Percentiles rank a stretch among this genome's conserved stretches.
Evolutionary conservation across 2,329 filamentous ascomycete genomes (phyloP).

Genomic region (Fusarium bactridioides): DNA sequence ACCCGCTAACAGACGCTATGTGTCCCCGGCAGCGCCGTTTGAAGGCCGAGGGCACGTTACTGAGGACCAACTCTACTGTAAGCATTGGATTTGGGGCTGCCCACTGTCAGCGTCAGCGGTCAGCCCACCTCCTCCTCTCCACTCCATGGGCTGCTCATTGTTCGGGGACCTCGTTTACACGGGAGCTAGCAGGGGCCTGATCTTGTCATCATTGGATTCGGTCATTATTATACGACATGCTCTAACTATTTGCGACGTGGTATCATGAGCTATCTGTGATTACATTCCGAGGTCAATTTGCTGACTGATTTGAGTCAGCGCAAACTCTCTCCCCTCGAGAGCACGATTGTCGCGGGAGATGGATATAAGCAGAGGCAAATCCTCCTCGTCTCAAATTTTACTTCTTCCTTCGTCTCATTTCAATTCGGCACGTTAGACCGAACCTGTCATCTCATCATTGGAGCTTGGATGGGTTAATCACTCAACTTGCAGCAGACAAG

Average conservation of each 20-base stretch:
- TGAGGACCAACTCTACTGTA: background rate
- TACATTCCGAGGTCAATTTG: background rate
- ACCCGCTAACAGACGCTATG: background rate
- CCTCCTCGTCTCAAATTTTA: background rate
- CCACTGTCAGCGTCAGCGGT: background rate
- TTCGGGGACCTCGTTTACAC: conserved; percentile 24
- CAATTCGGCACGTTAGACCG: background rate
- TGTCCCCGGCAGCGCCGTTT: conserved; percentile 1
- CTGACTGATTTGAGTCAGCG: background rate
- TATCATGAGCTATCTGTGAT: background rate
- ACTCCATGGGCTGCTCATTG: background rate
- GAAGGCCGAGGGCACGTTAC: conserved; percentile 12
- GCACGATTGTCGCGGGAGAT: background rate
- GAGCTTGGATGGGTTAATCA: background rate
- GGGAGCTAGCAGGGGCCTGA: conserved; percentile 20
- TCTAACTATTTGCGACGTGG: conserved; percentile 3
- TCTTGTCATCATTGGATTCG: background rate
- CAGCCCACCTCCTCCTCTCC: conserved; percentile 1
- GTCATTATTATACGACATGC: conserved; percentile 8
- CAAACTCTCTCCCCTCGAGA: background rate
- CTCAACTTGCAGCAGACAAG: conserved; percentile 1
- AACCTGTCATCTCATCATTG: background rate
- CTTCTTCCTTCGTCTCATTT: conserved; percentile 13
- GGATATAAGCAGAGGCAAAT: background rate
- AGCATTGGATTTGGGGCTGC: background rate